Base-by-base conservation (phyloP, 2,329 filamentous ascomycete species). In the Zalaria sp. region DNA sequence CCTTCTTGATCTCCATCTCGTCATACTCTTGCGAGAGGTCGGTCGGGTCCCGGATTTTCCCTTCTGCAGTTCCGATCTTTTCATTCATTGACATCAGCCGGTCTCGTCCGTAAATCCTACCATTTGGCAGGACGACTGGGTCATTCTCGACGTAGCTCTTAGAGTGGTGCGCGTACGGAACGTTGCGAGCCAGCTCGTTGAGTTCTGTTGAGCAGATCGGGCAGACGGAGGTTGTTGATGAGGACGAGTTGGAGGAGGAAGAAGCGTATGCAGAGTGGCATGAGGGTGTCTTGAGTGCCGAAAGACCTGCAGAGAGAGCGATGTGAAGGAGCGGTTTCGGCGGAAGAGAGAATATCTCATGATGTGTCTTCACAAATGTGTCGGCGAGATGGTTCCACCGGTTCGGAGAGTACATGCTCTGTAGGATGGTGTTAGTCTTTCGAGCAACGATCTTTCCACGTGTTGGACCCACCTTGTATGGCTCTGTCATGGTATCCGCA, bases 131-230 rank as follows among this genome's bases (percentile, higher is more conserved):
- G 35, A 96, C 73, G 18, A 93, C 73, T 1, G 91, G 74, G 56
- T 96, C 88, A 37, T 77, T 78, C 57, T 94, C 89, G 27, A 96
- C 85, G 47, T 86, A 83, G 57, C 86, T 94, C 69, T 93, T 93
- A 27, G 83, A 88, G 60, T 98, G 91, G 55, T 94, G 83, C 3
- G 91, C 91, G 54, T 96, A 96, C 1, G 91, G 91, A 36, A 98
- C 83, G 52, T 81, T 80, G 40, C 81, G 72, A 2, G 91, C 89
- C 29, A 98, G 73, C 54, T 88, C 83, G 59, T 96, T 96, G 43
- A 98, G 75, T 63, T 98, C 91, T 1, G 83, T 91, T 38, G 83
- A 91, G 67, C 91, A 98, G 56, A 98, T 96, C 3, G 91, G 91
- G 53, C 91, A 98, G 35, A 96, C 78, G 38, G 78, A 81, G 5